phyloP scores from a whole-genome alignment of 2,329 filamentous ascomycete species.

The Hypoxylon sp. region DNA sequence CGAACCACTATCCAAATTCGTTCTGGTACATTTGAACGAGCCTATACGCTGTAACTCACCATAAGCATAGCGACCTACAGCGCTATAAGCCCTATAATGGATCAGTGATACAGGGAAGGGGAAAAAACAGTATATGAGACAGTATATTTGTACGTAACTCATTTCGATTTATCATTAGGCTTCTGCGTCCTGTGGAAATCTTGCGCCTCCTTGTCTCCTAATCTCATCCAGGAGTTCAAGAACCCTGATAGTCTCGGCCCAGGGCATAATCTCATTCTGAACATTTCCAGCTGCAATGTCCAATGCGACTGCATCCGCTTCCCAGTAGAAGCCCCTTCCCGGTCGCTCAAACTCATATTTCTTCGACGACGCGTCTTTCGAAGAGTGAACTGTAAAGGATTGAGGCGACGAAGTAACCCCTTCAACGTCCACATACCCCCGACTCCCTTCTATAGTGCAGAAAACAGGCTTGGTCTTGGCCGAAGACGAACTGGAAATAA shows the following conservation, averaged over 20 bases:
- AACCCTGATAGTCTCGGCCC: slow-evolving; percentile 62
- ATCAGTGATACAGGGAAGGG: too few relatives aligned
- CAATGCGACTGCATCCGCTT: slow-evolving; percentile 61
- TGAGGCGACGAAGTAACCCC: slow-evolving; percentile 55
- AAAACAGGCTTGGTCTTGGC: slow-evolving; percentile 45
- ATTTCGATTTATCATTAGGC: neutral
- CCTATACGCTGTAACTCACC: too few relatives aligned
- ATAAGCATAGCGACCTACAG: too few relatives aligned
- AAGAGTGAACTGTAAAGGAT: slow-evolving; percentile 56
- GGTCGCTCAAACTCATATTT: slow-evolving; percentile 57
- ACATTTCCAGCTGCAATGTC: slow-evolving; percentile 57
- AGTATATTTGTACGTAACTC: too few relatives aligned
- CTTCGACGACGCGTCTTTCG: slow-evolving; percentile 51
- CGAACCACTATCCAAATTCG: too few relatives aligned
- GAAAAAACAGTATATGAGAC: too few relatives aligned
- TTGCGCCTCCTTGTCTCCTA: slow-evolving; percentile 49
- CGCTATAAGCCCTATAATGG: too few relatives aligned
- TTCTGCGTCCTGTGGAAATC: slow-evolving; percentile 29
- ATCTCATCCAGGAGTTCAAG: slow-evolving; percentile 65
- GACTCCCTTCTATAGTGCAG: slow-evolving; percentile 59
- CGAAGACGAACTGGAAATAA: too few relatives aligned
- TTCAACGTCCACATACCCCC: slow-evolving; percentile 57
- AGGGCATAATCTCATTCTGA: slow-evolving; percentile 61
- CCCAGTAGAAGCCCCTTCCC: slow-evolving; percentile 60
- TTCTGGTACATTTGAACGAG: too few relatives aligned